A percentile compares a stretch with the other conserved stretches of the same genome.
Conservation (phyloP, 1,139 yeast species). For the Blastobotrys malaysiensis region DNA sequence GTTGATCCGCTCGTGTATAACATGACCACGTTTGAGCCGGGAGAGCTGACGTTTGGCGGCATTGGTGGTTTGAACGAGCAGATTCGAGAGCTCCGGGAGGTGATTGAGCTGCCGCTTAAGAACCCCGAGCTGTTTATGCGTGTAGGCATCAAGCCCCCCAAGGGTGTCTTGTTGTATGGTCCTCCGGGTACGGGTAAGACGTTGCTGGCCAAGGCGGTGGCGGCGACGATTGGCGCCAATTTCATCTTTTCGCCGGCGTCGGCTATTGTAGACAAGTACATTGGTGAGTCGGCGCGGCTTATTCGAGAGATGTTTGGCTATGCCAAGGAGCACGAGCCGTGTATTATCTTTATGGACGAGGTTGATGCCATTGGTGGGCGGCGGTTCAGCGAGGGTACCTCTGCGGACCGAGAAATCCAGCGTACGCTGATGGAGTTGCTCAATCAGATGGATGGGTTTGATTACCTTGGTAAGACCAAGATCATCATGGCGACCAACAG, state of each 20-base stretch:
- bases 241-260: slow-evolving; percentile 97
- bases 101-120: slow-evolving; percentile 92
- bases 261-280: slow-evolving; percentile 96
- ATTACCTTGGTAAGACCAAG: slow-evolving; percentile 93
- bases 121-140: slow-evolving; percentile 94
- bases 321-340: slow-evolving; percentile 97
- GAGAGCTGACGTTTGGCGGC: slow-evolving; percentile 89
- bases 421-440: slow-evolving; percentile 97
- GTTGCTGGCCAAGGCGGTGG: slow-evolving; percentile 92
- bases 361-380: slow-evolving; percentile 99
- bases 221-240: slow-evolving; percentile 97
- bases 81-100: slow-evolving; percentile 94
- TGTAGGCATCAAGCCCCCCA: slow-evolving; percentile 97
- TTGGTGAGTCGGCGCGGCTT: slow-evolving; percentile 95
- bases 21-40: slow-evolving; percentile 97
- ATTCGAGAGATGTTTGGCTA: slow-evolving; percentile 98
- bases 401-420: slow-evolving; percentile 98
- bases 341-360: slow-evolving; percentile 99
- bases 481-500: slow-evolving; percentile 99
- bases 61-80: slow-evolving; percentile 97
- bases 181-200: slow-evolving; percentile 99
- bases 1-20: slow-evolving; percentile 98
- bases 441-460: slow-evolving; percentile 99
- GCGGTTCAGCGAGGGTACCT: slow-evolving; percentile 96
- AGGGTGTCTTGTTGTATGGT: slow-evolving; percentile 93